Evolutionary conservation across 2,329 filamentous ascomycete species (phyloP), one percentile per base, ranked within the genome.

Genomic region (Monilinia fructicola): DNA sequence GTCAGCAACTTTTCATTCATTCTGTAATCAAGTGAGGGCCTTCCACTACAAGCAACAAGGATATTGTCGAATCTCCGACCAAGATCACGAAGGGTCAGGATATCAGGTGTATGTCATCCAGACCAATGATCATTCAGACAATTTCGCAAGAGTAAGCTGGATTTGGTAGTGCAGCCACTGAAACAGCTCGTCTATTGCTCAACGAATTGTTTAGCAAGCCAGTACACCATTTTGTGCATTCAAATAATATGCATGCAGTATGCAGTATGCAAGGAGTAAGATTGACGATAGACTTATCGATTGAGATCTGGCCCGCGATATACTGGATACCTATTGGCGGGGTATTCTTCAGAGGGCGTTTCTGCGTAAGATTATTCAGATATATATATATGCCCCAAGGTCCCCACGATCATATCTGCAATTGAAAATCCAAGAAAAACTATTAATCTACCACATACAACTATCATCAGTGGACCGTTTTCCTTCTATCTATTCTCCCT

Each of bases 81-180:
- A 46, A 60, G 28, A 11, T 9, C 28, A 38, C 28, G 38, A 23
- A 9, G 48, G 31, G 38, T 54, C 52, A 38, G 61, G 38, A 56
- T 26, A 38, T 48, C 40, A 38, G 21, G 21, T 44, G 52, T 23
- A 21, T 28, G 14, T 44, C 14, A 64, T 46, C 11, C 12, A 54
- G 18, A 12, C 61, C 14, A 64, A 55, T 56, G 26, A 48, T 48
- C 11, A 16, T 44, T n/a, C 40, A 10, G n/a, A 46, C 18, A 48
- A 31, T 46, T 14, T 46, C 12, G 4, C 52, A 31, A 35, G 26
- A 38, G 26, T 64, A 64, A 58, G 61, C 61, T 64, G 61, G 12
- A 35, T 35, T 56, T n/a, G 31, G 26, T 42, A 35, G 61, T 64
- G 52, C 26, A 46, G 61, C 52, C 61, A 64, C 26, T 54, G 52